Base-by-base conservation (phyloP, 306 rosid species). In the Malus sylvestris region DNA sequence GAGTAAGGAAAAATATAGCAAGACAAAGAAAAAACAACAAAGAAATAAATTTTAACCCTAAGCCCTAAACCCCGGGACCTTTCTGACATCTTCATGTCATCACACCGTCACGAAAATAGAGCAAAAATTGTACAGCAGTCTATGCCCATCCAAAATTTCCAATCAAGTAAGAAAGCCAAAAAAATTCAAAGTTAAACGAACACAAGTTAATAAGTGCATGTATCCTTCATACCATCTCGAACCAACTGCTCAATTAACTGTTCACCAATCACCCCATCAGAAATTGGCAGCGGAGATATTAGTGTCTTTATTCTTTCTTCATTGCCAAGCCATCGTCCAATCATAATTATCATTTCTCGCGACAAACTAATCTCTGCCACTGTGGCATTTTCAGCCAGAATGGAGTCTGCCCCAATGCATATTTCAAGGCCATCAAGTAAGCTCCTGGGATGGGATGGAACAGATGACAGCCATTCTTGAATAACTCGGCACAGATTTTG, bases 261-360 rank as follows among this genome's bases (percentile, higher is more conserved):
- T 80, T 94, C 98, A 67, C 84, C 81, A 61, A 84, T 84, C 83
- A 65, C 85, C 57, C 85, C 98, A 81, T 88, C 91, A 29, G 84
- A 84, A 72, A 81, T 74, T 58, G 89, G 86, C 45, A 82, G 70
- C 11, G 79, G 66, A 32, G 86, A 90, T 67, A 86, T 74, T 27
- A 91, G 91, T 22, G 80, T 62, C 83, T 84, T 85, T 69, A 87
- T 78, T 81, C 97, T 87, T 85, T 91, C 98, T 87, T 94, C 91
- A 44, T 94, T 89, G 40, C 91, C 96, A 87, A 94, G 96, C 90
- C 96, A 94, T 80, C 78, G 86, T 40, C 93, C 97, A 80, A 94
- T 84, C 77, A 74, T 80, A 74, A 80, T 74, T 74, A 94, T 85
- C 94, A 87, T 89, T 78, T 91, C 96, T 75, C 61, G 77, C 14